Conservation (phyloP, 192 early-diverging fungal species). For the Fimicolochytrium jonesii region DNA sequence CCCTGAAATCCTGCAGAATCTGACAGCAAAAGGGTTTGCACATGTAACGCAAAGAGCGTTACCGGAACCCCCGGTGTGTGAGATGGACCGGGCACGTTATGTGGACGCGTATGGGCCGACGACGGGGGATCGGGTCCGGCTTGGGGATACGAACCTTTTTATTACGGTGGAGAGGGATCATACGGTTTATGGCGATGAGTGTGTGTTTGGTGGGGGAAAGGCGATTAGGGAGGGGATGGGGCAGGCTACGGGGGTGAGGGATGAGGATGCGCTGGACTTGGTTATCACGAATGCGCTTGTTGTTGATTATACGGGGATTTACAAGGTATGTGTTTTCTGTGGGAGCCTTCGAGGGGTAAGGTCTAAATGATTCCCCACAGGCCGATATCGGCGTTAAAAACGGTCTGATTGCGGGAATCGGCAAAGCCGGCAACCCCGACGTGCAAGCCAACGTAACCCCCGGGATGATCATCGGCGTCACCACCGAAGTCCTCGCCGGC, state of each 20-base stretch:
- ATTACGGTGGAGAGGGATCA: slow-evolving; percentile 85
- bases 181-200: slow-evolving; percentile 91
- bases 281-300: slow-evolving; percentile 94
- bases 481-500: slow-evolving; percentile 88
- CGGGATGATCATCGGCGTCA: slow-evolving; percentile 83
- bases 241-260: slow-evolving; percentile 60
- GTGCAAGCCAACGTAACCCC: slow-evolving; percentile 90
- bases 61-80: slow-evolving; percentile 49
- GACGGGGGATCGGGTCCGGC: slow-evolving; percentile 78
- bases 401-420: slow-evolving; percentile 85
- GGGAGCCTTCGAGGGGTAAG: no score
- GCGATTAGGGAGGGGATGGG: slow-evolving; percentile 97
- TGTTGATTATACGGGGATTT: slow-evolving; percentile 90
- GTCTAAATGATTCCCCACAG: no score
- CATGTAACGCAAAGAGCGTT: slow-evolving; percentile 53
- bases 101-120: slow-evolving; percentile 92
- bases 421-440: slow-evolving; percentile 96
- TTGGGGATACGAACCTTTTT: slow-evolving; percentile 83
- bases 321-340: slow-evolving; percentile 72
- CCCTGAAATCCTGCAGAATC: slow-evolving; percentile 47
- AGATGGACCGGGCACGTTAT: slow-evolving; percentile 77
- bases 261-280: slow-evolving; percentile 77
- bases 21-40: slow-evolving; percentile 52
- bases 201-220: slow-evolving; percentile 92
- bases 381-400: slow-evolving; percentile 93